A percentile compares a stretch with the other conserved stretches of the same genome.
Evolutionary conservation across 805 yeast species (phyloP).

Genomic region (Nakazawaea molendinolei): DNA sequence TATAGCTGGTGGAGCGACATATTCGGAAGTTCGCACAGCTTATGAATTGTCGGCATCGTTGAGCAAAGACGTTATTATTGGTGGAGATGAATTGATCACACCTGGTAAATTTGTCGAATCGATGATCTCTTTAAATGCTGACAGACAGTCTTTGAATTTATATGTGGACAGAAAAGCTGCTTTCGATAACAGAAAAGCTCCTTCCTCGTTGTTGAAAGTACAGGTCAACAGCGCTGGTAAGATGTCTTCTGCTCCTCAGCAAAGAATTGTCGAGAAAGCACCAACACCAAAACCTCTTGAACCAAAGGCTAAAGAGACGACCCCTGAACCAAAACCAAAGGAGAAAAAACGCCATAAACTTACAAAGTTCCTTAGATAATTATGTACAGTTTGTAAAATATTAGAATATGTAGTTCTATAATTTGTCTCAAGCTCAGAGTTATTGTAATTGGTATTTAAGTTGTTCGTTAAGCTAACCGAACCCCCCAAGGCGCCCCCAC

Average conservation of each 20-base stretch:
- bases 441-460: too few relatives aligned
- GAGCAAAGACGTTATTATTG: slow-evolving; percentile 72
- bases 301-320: too few relatives aligned
- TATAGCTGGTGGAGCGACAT: slow-evolving; percentile 86
- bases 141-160: slow-evolving; percentile 36
- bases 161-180: slow-evolving; percentile 26
- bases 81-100: slow-evolving; percentile 68
- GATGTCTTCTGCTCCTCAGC: slow-evolving; percentile 11
- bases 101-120: slow-evolving; percentile 37
- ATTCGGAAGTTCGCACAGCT: slow-evolving; percentile 70
- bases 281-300: slow-evolving; percentile 13
- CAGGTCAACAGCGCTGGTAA: slow-evolving; percentile 14
- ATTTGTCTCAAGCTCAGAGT: too few relatives aligned
- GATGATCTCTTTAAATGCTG: slow-evolving; percentile 27
- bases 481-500: too few relatives aligned
- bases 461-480: too few relatives aligned
- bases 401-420: too few relatives aligned
- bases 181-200: slow-evolving; percentile 29
- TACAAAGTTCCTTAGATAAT: slow-evolving; percentile 36
- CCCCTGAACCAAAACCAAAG: too few relatives aligned
- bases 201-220: slow-evolving; percentile 34
- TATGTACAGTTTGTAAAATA: too few relatives aligned
- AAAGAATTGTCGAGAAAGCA: too few relatives aligned
- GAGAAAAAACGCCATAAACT: slow-evolving; percentile 41
- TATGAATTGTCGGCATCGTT: slow-evolving; percentile 58